These are phyloP conservation scores for Periconia sp. DNA, from an alignment of 2,329 filamentous ascomycete species.

Conservation along the genomic window DNA sequence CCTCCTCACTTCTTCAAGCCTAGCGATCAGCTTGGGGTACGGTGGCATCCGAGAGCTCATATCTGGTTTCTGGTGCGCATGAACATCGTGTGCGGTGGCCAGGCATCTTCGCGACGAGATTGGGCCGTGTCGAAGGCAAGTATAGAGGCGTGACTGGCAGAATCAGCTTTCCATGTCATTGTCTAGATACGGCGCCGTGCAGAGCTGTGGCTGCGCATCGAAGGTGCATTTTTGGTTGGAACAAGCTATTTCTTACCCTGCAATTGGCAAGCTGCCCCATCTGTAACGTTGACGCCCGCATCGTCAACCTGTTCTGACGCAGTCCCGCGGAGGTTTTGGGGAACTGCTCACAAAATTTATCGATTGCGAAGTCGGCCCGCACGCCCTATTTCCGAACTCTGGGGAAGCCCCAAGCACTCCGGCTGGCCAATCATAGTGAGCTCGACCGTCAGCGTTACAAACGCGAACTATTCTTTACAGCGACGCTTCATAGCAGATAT, in stretches of 20 bases:
- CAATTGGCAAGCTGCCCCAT: conserved; percentile 36
- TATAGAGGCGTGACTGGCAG: conserved; percentile 30
- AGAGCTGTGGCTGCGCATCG: no score
- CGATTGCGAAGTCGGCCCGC: conserved; percentile 34
- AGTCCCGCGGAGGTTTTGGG: conserved; percentile 20
- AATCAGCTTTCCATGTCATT: no score
- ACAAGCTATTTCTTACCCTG: conserved; percentile 33
- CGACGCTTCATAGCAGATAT: no score
- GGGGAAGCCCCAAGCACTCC: no score
- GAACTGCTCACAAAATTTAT: conserved; percentile 32
- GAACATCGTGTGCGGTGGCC: conserved; percentile 37
- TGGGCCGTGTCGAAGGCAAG: conserved; percentile 23
- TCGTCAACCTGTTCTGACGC: conserved; percentile 26
- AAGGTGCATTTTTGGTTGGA: no score
- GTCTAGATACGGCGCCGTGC: no score
- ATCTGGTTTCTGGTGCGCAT: conserved; percentile 38
- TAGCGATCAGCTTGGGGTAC: conserved; percentile 80
- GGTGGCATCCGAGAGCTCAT: conserved; percentile 70
- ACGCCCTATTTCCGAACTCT: conserved; percentile 21
- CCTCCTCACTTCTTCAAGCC: conserved; percentile 75
- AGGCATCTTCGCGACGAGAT: conserved; percentile 31
- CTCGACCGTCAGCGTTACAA: no score
- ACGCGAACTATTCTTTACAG: no score
- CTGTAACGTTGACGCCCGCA: conserved; percentile 43
- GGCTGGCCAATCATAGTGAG: conserved; percentile 33